phyloP scores from a whole-genome alignment of 768 basidiomycete genomes.

The Xerocomellus dryophilus region DNA sequence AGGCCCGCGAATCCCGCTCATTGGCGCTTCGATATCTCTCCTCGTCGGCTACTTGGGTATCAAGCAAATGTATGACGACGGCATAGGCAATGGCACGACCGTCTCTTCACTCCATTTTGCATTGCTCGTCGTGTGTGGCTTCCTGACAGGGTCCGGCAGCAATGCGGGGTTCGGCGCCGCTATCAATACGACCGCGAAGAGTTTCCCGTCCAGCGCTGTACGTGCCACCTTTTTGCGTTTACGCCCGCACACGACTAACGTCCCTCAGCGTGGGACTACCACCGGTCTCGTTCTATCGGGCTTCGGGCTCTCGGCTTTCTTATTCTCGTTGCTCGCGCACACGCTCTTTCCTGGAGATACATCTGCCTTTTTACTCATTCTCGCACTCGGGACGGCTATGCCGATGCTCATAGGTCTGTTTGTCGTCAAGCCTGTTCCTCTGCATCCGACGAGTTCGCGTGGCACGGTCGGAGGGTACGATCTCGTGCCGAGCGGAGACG shows the following conservation, averaged over 20 bases:
- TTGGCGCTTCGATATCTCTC: slow-evolving; percentile 55
- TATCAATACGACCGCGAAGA: slow-evolving; percentile 80
- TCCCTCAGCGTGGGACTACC: slow-evolving; percentile 65
- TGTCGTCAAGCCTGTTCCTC: slow-evolving; percentile 64
- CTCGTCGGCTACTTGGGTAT: slow-evolving; percentile 76
- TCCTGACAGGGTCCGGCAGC: slow-evolving; percentile 74
- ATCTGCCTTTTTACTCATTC: slow-evolving; percentile 68
- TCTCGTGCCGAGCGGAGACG: slow-evolving; percentile 15
- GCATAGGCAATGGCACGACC: slow-evolving; percentile 37
- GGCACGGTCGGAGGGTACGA: slow-evolving; percentile 16
- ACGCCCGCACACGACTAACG: not conserved
- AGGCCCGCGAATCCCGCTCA: slow-evolving; percentile 71
- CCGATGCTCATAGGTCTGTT: slow-evolving; percentile 79
- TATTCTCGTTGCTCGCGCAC: slow-evolving; percentile 78
- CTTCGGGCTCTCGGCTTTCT: slow-evolving; percentile 88
- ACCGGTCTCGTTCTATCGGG: slow-evolving; percentile 82
- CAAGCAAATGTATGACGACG: slow-evolving; percentile 59
- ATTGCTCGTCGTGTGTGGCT: slow-evolving; percentile 59
- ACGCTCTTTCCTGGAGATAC: slow-evolving; percentile 73
- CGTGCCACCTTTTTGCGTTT: slow-evolving; percentile 21
- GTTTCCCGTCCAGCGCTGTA: slow-evolving; percentile 70
- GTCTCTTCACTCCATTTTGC: slow-evolving; percentile 44
- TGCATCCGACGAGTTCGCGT: slow-evolving; percentile 36
- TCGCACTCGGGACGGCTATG: slow-evolving; percentile 73
- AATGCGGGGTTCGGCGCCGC: slow-evolving; percentile 65